Conservation (phyloP, 2,329 filamentous ascomycete species). For the Xylaria sp. region DNA sequence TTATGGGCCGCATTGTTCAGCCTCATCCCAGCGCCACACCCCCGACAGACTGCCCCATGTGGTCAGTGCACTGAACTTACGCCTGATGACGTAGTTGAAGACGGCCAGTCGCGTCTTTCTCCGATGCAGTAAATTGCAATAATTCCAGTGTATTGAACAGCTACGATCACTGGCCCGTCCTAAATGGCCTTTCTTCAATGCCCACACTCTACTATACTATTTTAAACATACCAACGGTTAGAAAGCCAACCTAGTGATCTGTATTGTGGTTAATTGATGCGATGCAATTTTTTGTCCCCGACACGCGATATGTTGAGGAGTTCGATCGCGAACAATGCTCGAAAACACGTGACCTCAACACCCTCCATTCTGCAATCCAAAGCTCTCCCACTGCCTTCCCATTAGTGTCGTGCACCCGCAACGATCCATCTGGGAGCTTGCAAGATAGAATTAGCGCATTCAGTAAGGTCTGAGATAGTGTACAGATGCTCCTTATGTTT, state of each 20-base stretch:
- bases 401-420: conserved; percentile 15
- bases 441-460: conserved; percentile 17
- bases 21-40: conserved; percentile 7
- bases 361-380: neutral
- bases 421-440: conserved; percentile 6
- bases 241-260: neutral
- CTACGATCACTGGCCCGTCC: neutral
- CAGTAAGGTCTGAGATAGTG: conserved; percentile 36
- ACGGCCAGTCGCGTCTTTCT: conserved; percentile 33
- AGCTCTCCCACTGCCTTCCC: neutral
- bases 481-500: neutral
- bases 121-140: conserved; percentile 11
- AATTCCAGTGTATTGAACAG: conserved; percentile 5
- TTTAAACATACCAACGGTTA: neutral
- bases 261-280: neutral
- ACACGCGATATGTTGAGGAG: conserved; percentile 36
- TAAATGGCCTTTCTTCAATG: neutral
- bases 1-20: neutral
- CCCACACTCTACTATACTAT: neutral
- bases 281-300: conserved; percentile 15
- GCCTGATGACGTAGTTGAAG: conserved; percentile 33
- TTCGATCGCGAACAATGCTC: conserved; percentile 43
- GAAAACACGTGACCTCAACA: conserved; percentile 45
- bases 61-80: neutral
- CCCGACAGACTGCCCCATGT: neutral